Percentiles rank a stretch among this genome's conserved stretches.
Conservation (phyloP, 768 basidiomycete species). For the Suillus subalutaceus region DNA sequence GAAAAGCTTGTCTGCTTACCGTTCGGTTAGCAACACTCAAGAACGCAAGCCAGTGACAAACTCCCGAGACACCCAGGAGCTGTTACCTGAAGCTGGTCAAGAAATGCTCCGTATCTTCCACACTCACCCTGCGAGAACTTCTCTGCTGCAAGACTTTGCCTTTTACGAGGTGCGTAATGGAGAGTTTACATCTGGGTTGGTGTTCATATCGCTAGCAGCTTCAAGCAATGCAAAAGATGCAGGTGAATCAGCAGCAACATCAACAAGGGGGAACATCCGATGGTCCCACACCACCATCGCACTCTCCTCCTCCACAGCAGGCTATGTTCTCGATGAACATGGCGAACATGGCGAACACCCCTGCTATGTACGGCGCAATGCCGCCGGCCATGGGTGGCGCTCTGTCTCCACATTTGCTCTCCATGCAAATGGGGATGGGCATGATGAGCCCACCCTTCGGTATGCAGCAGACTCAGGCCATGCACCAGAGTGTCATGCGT, state of each 20-base stretch:
- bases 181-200: background rate
- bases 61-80: slow-evolving; percentile 96
- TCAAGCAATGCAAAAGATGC: slow-evolving; percentile 83
- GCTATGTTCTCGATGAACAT: slow-evolving; percentile 43
- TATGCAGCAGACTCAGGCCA: slow-evolving; percentile 65
- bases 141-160: slow-evolving; percentile 90
- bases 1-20: slow-evolving; percentile 15
- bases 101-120: slow-evolving; percentile 97
- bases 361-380: slow-evolving; percentile 38
- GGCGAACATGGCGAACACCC: slow-evolving; percentile 39
- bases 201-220: slow-evolving; percentile 45
- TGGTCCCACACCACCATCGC: slow-evolving; percentile 36
- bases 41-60: slow-evolving; percentile 99
- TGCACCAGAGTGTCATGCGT: slow-evolving; percentile 86
- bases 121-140: slow-evolving; percentile 90
- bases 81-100: slow-evolving; percentile 93
- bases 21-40: slow-evolving; percentile 78
- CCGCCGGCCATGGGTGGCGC: slow-evolving; percentile 32
- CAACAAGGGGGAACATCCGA: slow-evolving; percentile 32
- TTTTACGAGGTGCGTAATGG: slow-evolving; percentile 74
- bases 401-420: slow-evolving; percentile 36
- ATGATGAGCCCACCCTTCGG: slow-evolving; percentile 53
- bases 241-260: slow-evolving; percentile 22
- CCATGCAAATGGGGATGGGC: slow-evolving; percentile 55
- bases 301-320: slow-evolving; percentile 46